Evolutionary conservation across 345 rosid species (phyloP).

Genomic region (Eucalyptus marginata): DNA sequence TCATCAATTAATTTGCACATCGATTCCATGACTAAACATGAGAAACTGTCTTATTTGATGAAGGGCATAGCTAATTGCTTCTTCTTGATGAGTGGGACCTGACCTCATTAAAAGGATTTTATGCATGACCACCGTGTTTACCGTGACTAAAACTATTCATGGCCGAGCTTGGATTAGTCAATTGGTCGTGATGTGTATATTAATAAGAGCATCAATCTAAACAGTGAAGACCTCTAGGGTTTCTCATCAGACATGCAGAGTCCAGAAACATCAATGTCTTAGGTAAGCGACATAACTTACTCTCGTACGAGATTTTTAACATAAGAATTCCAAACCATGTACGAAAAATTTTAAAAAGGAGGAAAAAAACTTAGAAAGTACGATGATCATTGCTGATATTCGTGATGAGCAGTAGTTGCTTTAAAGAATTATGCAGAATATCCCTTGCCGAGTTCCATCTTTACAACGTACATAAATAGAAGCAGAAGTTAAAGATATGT

Average conservation of each 20-base stretch:
- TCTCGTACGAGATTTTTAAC: background rate
- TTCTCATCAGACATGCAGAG: background rate
- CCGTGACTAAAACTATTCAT: background rate
- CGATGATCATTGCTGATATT: background rate
- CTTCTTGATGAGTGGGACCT: background rate
- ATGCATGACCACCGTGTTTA: background rate
- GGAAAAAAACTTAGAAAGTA: background rate
- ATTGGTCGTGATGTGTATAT: background rate
- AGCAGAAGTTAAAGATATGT: background rate
- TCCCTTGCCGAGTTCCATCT: background rate
- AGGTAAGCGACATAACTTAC: background rate
- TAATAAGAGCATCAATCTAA: background rate
- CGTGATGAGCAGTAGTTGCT: background rate
- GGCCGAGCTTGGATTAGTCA: background rate
- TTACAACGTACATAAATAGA: background rate
- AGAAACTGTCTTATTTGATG: background rate
- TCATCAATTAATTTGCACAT: background rate
- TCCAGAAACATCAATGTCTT: background rate
- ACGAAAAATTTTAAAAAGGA: accelerated
- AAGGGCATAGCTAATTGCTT: background rate
- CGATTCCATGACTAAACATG: background rate
- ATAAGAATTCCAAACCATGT: background rate
- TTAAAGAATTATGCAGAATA: background rate
- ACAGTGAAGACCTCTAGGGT: background rate
- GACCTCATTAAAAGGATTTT: background rate